Conservation (phyloP, 2,329 filamentous ascomycete genomes). For the Stagonosporopsis cucurbitacearum region DNA sequence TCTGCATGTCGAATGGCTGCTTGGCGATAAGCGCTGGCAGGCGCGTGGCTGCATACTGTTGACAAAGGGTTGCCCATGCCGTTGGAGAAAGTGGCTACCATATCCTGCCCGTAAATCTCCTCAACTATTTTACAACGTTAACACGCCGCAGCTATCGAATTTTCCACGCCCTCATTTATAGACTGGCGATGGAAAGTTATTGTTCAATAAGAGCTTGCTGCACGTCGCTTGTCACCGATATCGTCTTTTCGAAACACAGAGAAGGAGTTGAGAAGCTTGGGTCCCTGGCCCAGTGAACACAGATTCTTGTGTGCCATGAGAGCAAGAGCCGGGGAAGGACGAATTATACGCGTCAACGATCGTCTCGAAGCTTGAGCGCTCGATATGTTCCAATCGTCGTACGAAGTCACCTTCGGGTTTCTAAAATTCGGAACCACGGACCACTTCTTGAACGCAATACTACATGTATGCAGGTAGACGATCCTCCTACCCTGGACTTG, state of each 20-base stretch:
- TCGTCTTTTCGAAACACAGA: background rate
- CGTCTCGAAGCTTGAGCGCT: background rate
- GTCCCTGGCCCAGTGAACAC: background rate
- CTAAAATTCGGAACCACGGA: background rate
- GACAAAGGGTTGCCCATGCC: conserved; percentile 4
- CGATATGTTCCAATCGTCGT: background rate
- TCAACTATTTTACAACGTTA: background rate
- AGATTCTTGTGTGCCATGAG: background rate
- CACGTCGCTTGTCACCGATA: too few relatives aligned
- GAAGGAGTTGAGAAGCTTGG: background rate
- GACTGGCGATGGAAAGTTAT: background rate
- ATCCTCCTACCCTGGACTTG: background rate
- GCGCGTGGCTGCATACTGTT: conserved; percentile 1
- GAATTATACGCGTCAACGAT: background rate
- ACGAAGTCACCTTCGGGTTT: background rate
- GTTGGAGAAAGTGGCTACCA: conserved; percentile 3
- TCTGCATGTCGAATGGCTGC: background rate
- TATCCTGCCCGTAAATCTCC: background rate
- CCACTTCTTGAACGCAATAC: background rate
- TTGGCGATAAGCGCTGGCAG: background rate
- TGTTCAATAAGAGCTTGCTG: background rate
- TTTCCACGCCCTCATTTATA: background rate
- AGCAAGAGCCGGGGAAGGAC: background rate
- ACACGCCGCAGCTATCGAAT: background rate
- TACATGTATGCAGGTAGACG: background rate